A percentile compares a stretch with the other conserved stretches of the same genome.
Evolutionary conservation across 73 alveolate species (phyloP).

Genomic region (Paramecium biaurelia): DNA sequence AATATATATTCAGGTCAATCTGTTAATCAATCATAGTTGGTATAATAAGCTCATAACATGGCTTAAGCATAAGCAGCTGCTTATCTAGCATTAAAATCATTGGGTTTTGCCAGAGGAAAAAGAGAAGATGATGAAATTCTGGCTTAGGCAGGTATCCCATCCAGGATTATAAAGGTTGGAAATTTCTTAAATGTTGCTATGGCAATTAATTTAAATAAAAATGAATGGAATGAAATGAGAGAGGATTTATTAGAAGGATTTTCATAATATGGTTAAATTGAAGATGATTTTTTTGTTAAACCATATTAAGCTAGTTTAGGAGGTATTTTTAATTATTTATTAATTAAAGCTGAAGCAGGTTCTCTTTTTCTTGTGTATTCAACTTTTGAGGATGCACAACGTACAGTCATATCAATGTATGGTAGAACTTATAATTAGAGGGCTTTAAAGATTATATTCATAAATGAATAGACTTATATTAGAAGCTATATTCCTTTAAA

Average conservation of each 20-base stretch:
- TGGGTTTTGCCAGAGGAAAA: slow-evolving; percentile 11
- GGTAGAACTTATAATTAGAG: slow-evolving; percentile 55
- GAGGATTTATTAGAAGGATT: slow-evolving; percentile 33
- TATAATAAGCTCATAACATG: slow-evolving; percentile 34
- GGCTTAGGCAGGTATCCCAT: slow-evolving; percentile 55
- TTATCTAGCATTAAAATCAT: background rate
- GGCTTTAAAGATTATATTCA: slow-evolving; percentile 52
- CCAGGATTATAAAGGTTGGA: slow-evolving; percentile 57
- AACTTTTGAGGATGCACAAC: slow-evolving; percentile 49
- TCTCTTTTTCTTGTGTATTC: slow-evolving; percentile 40
- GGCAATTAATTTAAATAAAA: slow-evolving; percentile 33
- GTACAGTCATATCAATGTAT: slow-evolving; percentile 36
- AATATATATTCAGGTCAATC: background rate
- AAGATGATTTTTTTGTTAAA: slow-evolving; percentile 58
- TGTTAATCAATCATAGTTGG: background rate
- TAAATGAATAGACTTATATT: slow-evolving; percentile 18
- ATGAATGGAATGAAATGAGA: slow-evolving; percentile 52
- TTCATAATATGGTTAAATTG: slow-evolving; percentile 28
- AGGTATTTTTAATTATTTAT: background rate
- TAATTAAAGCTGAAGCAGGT: slow-evolving; percentile 59
- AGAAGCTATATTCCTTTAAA: background rate
- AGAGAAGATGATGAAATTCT: slow-evolving; percentile 49
- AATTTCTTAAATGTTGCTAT: slow-evolving; percentile 48
- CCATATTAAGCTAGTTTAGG: slow-evolving; percentile 56
- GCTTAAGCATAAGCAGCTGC: slow-evolving; percentile 52